Base-by-base conservation (phyloP, 352 stramenopile species). In the Phytophthora meadii region DNA sequence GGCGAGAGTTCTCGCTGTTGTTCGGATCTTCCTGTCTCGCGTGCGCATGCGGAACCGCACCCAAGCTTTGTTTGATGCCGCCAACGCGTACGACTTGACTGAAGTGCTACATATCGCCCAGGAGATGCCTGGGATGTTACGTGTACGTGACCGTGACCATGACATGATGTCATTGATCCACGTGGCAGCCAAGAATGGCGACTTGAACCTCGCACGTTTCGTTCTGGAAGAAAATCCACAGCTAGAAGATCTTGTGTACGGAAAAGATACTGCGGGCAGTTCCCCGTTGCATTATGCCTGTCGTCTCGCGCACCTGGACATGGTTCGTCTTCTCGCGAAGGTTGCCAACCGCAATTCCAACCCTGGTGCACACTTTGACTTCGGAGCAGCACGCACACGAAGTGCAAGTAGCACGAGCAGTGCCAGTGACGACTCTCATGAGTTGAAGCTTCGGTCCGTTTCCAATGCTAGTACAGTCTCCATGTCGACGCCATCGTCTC, bases 161-260 rank as follows among this genome's bases (percentile, higher is more conserved):
- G 79, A 95, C 32, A 88, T 93, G 82, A 92, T 95, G 73, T 96
- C 87, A 19, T 70, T 97, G 12, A 82, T 97, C 25, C 90, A 97
- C 73, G 87, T 94, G n/a, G 90, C 89, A 0, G 88, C 87, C 2
- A 93, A 93, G 61, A 96, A 95, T 60, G 84, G 86, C 9, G 87
- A 95, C 54, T 41, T 96, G 41, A 95, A 93, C 53, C 64, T 96
- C 17, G 85, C 84, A 24, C 82, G 83, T 9, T 96, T 95, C 49
- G 78, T 97, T 42, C 61, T 94, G 3, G 87, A 94, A 52, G 87
- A 94, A 65, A 92, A 87, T 30, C 71, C 74, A 11, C 83, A 90
- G 59, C 84, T 95, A 34, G 89, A 97, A 61, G 87, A 96, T 40
- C 74, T 96, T 4, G 89, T 96, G 46, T 93, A 93, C 55, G 82